A percentile compares a stretch with the other conserved stretches of the same genome.
Conservation (phyloP, 345 rosid genomes). For the Hevea brasiliensis region DNA sequence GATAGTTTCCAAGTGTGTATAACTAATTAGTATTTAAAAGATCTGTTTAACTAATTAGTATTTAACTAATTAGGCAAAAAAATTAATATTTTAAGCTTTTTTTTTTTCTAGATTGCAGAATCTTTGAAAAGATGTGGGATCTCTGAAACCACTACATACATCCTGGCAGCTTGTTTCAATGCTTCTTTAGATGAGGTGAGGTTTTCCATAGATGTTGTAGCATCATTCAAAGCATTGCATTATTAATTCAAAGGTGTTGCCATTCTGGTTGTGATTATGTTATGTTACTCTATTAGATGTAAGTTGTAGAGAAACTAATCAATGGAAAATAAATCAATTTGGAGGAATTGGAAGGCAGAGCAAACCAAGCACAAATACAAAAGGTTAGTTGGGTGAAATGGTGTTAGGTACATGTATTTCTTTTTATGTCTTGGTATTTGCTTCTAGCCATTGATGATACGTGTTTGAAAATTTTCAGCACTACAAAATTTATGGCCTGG, state of each 20-base stretch:
- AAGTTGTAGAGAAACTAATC: constrained; percentile 54
- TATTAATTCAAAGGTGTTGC: not conserved
- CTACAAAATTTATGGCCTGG: constrained; percentile 69
- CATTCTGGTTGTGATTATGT: not conserved
- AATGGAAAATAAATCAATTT: constrained; percentile 66
- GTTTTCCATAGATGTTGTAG: not conserved
- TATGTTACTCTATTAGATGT: constrained; percentile 49
- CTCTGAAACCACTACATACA: constrained; percentile 61
- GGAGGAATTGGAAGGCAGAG: constrained; percentile 64
- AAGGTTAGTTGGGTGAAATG: constrained; percentile 46
- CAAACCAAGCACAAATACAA: constrained; percentile 64
- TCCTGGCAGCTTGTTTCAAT: constrained; percentile 81
- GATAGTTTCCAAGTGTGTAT: not conserved
- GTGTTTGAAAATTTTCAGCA: constrained; percentile 48
- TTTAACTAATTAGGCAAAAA: no score
- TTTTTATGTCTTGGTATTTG: not conserved
- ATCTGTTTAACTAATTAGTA: no score
- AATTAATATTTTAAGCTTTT: not conserved
- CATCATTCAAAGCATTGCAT: not conserved
- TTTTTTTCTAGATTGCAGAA: constrained; percentile 69
- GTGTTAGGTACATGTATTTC: not conserved
- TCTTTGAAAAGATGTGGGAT: constrained; percentile 90
- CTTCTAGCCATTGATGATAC: constrained; percentile 1
- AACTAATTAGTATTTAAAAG: not conserved
- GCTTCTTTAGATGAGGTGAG: constrained; percentile 67